Evolutionary conservation across 2,329 filamentous ascomycete genomes (phyloP), one percentile per base, ranked within the genome.

Genomic region (Arthrobotrys sphaeroides): DNA sequence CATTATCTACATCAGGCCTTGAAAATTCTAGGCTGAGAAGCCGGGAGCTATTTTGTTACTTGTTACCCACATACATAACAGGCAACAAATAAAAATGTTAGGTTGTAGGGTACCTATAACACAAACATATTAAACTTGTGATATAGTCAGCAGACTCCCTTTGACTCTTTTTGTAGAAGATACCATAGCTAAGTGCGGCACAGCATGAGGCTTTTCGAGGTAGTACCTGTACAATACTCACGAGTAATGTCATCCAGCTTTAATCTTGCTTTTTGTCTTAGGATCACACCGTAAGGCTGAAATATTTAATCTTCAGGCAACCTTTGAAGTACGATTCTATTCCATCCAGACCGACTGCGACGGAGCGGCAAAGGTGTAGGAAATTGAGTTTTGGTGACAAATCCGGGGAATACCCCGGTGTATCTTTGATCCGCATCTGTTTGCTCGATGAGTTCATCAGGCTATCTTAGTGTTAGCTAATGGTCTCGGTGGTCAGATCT

Each of bases 191-290:
- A 55, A 55, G 26, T 55, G 31, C 51, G 51, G 51, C 51, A 55
- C 51, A 55, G 51, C 36, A 43, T 43, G 51, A 55, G 31, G 51
- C 51, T 55, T 55, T 53, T 38, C 51, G 24, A 55, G 31, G 51
- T 55, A 13, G 51, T 55, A 55, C 51, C 22, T 55, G 51, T 55
- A 55, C 51, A 55, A 55, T 55, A 31, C 4, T 38, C n/a, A n/a
- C n/a, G 24, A 55, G 31, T 13, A 20, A 36, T 20, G 16, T 33
- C 5, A 49, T 12, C 13, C 45, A 31, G 4, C n/a, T n/a, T n/a
- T n/a, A n/a, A n/a, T n/a, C n/a, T n/a, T n/a, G n/a, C n/a, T n/a
- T n/a, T n/a, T n/a, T n/a, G n/a, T n/a, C n/a, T n/a, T n/a, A n/a
- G n/a, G n/a, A n/a, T n/a, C n/a, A n/a, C n/a, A 55, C 51, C 10